Base-by-base conservation (phyloP, 345 rosid species). In the Brassica carinata region DNA sequence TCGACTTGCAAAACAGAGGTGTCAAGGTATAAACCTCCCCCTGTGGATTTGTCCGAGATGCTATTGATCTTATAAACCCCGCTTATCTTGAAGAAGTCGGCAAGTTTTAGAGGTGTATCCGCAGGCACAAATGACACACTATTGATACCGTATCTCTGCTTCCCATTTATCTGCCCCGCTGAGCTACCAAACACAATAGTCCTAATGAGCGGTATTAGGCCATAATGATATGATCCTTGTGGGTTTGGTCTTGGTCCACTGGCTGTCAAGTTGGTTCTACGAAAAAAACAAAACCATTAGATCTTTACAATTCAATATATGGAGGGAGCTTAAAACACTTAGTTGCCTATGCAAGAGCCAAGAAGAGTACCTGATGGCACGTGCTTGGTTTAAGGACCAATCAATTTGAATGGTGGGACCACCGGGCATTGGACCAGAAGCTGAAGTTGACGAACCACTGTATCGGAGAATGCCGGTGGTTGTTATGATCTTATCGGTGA, bases 201-300 rank as follows among this genome's bases (percentile, higher is more conserved):
- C 57, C 84, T 84, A 6, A 87, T 81, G 29, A 89, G 86, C 66
- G 90, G 93, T 81, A 96, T 88, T 81, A 93, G 62, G 34, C 99
- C 99, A 82, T 93, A 93, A 85, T 96, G 99, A 89, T 96, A 96
- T 13, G 99, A 93, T 8, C 99, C 99, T 79, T 96, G 99, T 1
- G 99, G 99, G 82, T 96, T 96, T 27, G 99, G 99, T 83, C 99
- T 90, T 58, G 99, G 99, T 69, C 99, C 99, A 82, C 99, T 96
- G 17, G 99, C 98, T 10, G 99, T 92, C 61, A 96, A 91, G 76
- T 96, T 93, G 51, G 97, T 71, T 84, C 99, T 95, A 80, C 13
- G 71, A 58, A 31, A 59, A 30, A 69, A 6, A 14, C 11, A 34
- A 23, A 70, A 23, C 29, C 65, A 51, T 29, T 38, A 27, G 48